Evolutionary conservation across 202 grass and related monocot species (phyloP).

Genomic region (Setaria viridis): DNA sequence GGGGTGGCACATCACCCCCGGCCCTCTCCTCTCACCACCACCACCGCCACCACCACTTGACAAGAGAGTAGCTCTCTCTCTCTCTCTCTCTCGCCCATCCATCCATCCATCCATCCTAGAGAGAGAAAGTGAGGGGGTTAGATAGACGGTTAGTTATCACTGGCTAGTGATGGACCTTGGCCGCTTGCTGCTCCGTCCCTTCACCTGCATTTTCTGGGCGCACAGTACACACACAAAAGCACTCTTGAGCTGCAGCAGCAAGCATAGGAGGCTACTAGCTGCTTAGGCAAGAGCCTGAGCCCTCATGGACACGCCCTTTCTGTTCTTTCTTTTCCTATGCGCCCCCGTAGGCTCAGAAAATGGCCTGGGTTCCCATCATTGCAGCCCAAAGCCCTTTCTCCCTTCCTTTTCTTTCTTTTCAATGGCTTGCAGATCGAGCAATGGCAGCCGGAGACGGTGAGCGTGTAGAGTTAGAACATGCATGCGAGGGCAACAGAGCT

Average conservation of each 20-base stretch:
- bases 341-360: conserved; percentile 49
- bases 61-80: conserved; percentile 29
- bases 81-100: conserved; percentile 13
- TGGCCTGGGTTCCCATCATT: conserved; percentile 61
- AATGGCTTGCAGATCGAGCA: neutral
- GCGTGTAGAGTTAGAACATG: conserved; percentile 26
- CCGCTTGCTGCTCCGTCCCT: conserved; percentile 31
- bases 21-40: neutral
- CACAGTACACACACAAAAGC: neutral
- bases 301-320: conserved; percentile 45
- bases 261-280: neutral
- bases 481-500: conserved; percentile 32
- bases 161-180: conserved; percentile 43
- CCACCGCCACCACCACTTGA: conserved; percentile 46
- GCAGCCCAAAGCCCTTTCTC: conserved; percentile 25
- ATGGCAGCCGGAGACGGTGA: conserved; percentile 24
- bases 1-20: conserved; percentile 65
- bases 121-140: conserved; percentile 41
- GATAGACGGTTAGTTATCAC: conserved; percentile 68
- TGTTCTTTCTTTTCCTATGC: conserved; percentile 84
- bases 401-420: neutral
- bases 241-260: conserved; percentile 11
- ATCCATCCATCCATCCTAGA: conserved; percentile 36
- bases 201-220: conserved; percentile 16
- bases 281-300: neutral